Evolutionary conservation across 2,329 filamentous ascomycete species (phyloP), one percentile per base, ranked within the genome.

Genomic region (Mariannaea elegans): DNA sequence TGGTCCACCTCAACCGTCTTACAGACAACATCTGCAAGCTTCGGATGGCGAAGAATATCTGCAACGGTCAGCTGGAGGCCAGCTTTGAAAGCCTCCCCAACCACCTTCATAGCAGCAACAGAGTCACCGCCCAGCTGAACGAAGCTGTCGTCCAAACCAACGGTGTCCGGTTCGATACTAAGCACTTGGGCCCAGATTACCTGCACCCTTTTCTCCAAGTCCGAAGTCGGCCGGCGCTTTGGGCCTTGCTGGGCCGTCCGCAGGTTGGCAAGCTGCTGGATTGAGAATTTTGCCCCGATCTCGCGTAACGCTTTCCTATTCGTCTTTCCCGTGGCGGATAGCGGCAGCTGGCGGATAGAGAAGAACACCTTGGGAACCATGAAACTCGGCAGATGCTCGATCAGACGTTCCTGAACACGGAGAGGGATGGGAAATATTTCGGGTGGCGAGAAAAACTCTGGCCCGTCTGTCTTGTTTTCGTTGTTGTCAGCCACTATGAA

Each of bases 301-400:
- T 46, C 54, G 9, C 54, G 39, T 6, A 61, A 10, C 12, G 13
- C 47, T 31, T 31, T 45, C 18, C 56, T 39, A 27, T 62, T 55
- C 16, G 12, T 48, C 16, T 62, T 62, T 1, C 59, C 59, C 3
- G 50, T 29, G 0, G n/a, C n/a, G n/a, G n/a, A 55, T 10, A 6
- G 59, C 62, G 24, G 62, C 41, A 2, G 67, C 65, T 4, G 68
- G 48, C 7, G 45, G 16, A 9, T 14, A 9, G 19, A 62, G 29
- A 69, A 52, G 34, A 59, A 67, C 5, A 63, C 41, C 0, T 47
- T 50, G 2, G 67, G 67, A 0, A 70, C 44, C 62, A 67, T 68
- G 32, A 65, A 61, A 2, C 23, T 34, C 2, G 66, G 65, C 8
- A 67, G 42, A 14, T 49, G 39, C 19, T 59, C 39, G 8, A 21